These are phyloP conservation scores for Candida loeiensis DNA, from an alignment of 805 yeast species.

Conservation along the genomic window DNA sequence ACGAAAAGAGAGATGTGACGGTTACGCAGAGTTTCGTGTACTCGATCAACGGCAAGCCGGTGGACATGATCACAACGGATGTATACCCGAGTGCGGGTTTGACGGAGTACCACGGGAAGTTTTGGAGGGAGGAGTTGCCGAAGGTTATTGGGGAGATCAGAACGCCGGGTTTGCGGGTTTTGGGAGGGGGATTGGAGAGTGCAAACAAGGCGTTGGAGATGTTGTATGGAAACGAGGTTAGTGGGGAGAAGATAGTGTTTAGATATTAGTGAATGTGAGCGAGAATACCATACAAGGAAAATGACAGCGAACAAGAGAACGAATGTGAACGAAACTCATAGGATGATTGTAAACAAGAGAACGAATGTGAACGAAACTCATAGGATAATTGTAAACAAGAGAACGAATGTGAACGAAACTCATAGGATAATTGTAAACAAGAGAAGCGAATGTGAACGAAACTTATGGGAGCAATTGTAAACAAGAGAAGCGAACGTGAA, in stretches of 20 bases:
- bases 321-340: no score
- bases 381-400: no score
- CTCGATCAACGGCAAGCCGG: slow-evolving; percentile 7
- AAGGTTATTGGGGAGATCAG: slow-evolving; percentile 15
- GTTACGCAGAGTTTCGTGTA: slow-evolving; percentile 10
- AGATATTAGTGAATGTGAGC: no score
- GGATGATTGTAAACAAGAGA: no score
- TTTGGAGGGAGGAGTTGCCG: slow-evolving; percentile 24
- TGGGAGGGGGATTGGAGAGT: slow-evolving; percentile 24
- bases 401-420: no score
- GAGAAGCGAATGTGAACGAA: no score
- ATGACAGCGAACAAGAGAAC: no score
- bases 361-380: no score
- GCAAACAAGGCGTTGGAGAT: slow-evolving; percentile 35
- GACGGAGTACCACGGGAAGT: slow-evolving; percentile 12
- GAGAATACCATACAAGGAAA: no score
- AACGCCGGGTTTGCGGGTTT: slow-evolving; percentile 21
- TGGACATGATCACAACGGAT: background rate
- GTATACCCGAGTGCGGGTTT: slow-evolving; percentile 7
- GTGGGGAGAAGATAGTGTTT: slow-evolving; percentile 45
- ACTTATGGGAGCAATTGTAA: no score
- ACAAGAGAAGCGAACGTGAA: no score
- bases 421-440: no score
- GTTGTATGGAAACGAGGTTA: slow-evolving; percentile 36
- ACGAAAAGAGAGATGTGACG: slow-evolving; percentile 6